Evolutionary conservation across 2,329 filamentous ascomycete genomes (phyloP), one percentile per base, ranked within the genome.

Genomic region (Monilinia aucupariae): DNA sequence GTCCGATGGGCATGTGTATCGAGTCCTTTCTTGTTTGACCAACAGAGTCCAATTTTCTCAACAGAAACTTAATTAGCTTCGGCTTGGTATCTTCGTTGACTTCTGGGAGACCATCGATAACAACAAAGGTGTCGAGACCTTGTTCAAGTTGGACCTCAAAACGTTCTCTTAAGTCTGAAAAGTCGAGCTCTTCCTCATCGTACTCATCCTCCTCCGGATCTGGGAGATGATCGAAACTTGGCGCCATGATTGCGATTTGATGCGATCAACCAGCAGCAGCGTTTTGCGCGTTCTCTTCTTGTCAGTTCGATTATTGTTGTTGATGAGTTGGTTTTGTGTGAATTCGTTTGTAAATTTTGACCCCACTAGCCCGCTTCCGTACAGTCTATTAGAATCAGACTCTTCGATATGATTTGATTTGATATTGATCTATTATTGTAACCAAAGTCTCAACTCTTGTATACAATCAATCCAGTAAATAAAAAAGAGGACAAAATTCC

Each of bases 71-170:
- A 77, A 96, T 82, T 66, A 99, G 86, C 82, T 96, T 97, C 65
- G 90, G 86, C 81, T 92, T 93, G 81, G 90, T 92, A 56, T 94
- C 93, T 76, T 92, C 91, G 64, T 82, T 91, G 68, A 99, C 93
- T 68, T 89, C 81, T 69, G 94, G 94, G 50, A 99, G 85, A 69
- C 94, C 94, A 77, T 99, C 94, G 75, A 97, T 85, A 67, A 97
- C 92, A 68, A 99, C 90, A 74, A 99, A 99, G 68, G 92, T 89
- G 76, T 99, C 94, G 72, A 97, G 89, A 64, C 94, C 94, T 77
- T 96, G 91, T 77, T 99, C 94, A 69, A 97, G 83, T 75, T 93
- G 91, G 67, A 97, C 92, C 79, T 97, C 92, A 76, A 92, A 97
- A 78, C 96, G 91, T 77, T 96, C 92, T 76, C 88, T 85, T 70